These are phyloP conservation scores for Papilionanthe hybrid DNA, from an alignment of 116 monocot species.

Conservation along the genomic window DNA sequence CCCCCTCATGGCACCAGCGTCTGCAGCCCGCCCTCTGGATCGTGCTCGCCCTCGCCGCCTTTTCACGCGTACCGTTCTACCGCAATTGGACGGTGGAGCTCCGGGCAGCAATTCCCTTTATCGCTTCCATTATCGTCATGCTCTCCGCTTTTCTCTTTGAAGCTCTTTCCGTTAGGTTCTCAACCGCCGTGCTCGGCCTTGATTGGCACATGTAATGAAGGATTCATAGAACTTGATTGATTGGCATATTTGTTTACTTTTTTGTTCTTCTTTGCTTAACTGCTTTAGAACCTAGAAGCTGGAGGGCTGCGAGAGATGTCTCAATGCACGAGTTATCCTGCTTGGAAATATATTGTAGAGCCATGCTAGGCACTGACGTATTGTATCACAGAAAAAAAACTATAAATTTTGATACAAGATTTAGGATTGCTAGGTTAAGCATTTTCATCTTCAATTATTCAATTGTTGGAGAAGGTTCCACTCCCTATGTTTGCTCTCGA, in stretches of 20 bases:
- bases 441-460: not conserved
- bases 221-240: not conserved
- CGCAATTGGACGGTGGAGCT: constrained; percentile 70
- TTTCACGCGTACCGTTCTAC: constrained; percentile 63
- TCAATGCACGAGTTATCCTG: not conserved
- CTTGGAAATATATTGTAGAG: not conserved
- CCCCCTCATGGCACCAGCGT: constrained; percentile 65
- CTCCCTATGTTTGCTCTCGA: not conserved
- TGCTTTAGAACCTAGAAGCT: not conserved
- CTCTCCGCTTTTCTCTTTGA: constrained; percentile 66
- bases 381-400: not conserved
- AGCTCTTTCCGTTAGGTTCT: constrained; percentile 73
- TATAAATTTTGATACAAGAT: not conserved
- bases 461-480: not conserved
- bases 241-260: not conserved
- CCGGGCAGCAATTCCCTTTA: constrained; percentile 59
- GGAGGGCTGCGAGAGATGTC: not conserved
- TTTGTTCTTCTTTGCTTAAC: not conserved
- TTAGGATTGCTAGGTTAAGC: not conserved
- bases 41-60: constrained; percentile 58
- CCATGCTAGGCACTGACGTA: not conserved
- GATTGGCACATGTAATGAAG: constrained; percentile 69
- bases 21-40: constrained; percentile 85
- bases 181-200: constrained; percentile 87
- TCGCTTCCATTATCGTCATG: constrained; percentile 73